A percentile compares a stretch with the other conserved stretches of the same genome.
Evolutionary conservation across 2,329 filamentous ascomycete genomes (phyloP).

Genomic region (Coniella vitis): DNA sequence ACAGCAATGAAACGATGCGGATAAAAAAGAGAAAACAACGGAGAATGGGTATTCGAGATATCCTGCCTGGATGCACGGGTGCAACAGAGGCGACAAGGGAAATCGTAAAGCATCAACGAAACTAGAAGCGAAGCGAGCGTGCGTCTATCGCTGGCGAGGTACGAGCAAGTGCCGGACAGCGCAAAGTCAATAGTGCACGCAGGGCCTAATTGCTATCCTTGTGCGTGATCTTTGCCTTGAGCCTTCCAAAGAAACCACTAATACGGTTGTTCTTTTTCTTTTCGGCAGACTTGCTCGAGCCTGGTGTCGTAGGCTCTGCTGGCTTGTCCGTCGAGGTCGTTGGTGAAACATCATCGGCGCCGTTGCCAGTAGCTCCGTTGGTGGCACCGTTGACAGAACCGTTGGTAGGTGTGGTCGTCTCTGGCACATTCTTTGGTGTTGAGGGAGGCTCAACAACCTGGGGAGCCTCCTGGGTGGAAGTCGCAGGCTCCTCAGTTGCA

Average conservation of each 20-base stretch:
- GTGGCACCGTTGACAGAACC: neutral
- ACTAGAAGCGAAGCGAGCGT: slow-evolving; percentile 4
- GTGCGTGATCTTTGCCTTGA: slow-evolving; percentile 39
- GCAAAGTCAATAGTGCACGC: slow-evolving; percentile 3
- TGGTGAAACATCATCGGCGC: slow-evolving; percentile 16
- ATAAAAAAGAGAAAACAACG: neutral
- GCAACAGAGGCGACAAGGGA: slow-evolving; percentile 9
- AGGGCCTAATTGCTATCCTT: slow-evolving; percentile 21
- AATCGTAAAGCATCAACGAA: slow-evolving; percentile 14
- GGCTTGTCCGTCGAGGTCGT: slow-evolving; percentile 15
- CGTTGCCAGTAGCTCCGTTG: slow-evolving; percentile 15
- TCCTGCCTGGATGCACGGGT: slow-evolving; percentile 13
- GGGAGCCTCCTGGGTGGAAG: slow-evolving; percentile 18
- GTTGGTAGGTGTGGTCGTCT: slow-evolving; percentile 17
- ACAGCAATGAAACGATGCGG: no score
- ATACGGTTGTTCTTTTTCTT: slow-evolving; percentile 62
- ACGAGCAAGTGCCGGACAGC: neutral
- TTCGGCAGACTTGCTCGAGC: slow-evolving; percentile 32
- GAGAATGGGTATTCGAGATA: slow-evolving; percentile 16
- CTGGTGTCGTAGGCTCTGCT: slow-evolving; percentile 17
- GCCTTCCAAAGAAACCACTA: slow-evolving; percentile 55
- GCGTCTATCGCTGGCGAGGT: slow-evolving; percentile 16
- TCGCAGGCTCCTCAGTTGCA: slow-evolving; percentile 12
- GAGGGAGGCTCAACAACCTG: slow-evolving; percentile 19
- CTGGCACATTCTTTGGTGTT: slow-evolving; percentile 17